Evolutionary conservation across 257 asterid species (phyloP), one percentile per base, ranked within the genome.

Genomic region (Gentiana macrophylla): DNA sequence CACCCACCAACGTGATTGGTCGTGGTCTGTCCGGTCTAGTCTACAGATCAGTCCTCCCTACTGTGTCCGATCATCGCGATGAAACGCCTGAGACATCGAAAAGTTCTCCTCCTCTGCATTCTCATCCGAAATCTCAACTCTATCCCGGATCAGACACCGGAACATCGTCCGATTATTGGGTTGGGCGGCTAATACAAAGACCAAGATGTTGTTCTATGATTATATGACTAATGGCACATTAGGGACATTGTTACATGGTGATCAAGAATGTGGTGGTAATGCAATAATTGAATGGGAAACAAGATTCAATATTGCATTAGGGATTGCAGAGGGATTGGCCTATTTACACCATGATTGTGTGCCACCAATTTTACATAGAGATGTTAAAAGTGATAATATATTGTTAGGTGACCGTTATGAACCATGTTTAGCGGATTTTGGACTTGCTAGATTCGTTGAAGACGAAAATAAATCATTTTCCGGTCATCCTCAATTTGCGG

Each of bases 281-380:
- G 78, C 73, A 35, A 35, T 74, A 46, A 69, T 78, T 6, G 86
- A 79, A 46, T 86, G 95, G 95, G 95, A 79, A 61, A 76, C 75
- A 1, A 76, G 88, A 6, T 76, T 79, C 72, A 86, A 81, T 70
- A 84, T 86, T 34, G 89, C 75, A 2, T 62, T 86, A 43, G 95
- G 94, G 0, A 86, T 86, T 0, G 95, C 91, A 0, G 95, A 86
- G 74, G 95, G 91, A 13, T 52, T 86, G 13, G 79, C 95, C 32
- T 86, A 86, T 53, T 60, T 86, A 78, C 95, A 86, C 72, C 87
- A 84, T 37, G 95, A 77, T 59, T 86, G 95, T 1, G 77, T 73
- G 50, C 95, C 95, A 1, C 81, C 95, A 0, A 86, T 86, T 59
- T 76, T 86, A 68, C 95, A 86, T 52, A 88, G 95, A 0, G 95